Percentiles rank a stretch among this genome's conserved stretches.
Conservation (phyloP, 768 basidiomycete genomes). For the Tulasnella sp. region DNA sequence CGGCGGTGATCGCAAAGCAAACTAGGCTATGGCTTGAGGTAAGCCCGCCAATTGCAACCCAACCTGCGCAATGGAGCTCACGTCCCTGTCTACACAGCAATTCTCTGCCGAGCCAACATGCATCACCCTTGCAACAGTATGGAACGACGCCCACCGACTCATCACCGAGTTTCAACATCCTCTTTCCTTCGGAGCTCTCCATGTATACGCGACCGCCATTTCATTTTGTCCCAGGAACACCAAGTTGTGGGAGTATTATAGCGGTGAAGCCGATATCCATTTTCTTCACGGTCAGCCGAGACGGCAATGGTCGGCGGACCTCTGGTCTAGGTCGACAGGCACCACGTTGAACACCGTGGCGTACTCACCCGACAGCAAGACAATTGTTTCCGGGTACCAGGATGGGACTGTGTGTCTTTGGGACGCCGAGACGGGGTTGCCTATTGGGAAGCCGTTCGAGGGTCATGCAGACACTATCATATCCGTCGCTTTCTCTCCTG, state of each 20-base stretch:
- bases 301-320: background rate
- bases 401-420: background rate
- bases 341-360: background rate
- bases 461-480: background rate
- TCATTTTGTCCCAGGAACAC: background rate
- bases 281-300: background rate
- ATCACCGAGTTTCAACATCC: no score
- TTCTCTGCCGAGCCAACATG: no score
- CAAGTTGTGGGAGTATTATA: background rate
- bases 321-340: background rate
- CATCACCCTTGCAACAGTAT: no score
- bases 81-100: no score
- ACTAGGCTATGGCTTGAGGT: no score
- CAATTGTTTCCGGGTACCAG: background rate
- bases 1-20: no score
- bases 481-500: background rate
- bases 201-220: background rate
- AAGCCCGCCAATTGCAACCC: no score
- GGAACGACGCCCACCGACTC: no score
- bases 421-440: background rate
- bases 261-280: background rate
- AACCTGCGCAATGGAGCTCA: no score
- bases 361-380: background rate
- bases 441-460: background rate
- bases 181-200: background rate